These are phyloP conservation scores for Colletotrichum sublineola DNA, from an alignment of 2,329 filamentous ascomycete genomes.

Conservation along the genomic window DNA sequence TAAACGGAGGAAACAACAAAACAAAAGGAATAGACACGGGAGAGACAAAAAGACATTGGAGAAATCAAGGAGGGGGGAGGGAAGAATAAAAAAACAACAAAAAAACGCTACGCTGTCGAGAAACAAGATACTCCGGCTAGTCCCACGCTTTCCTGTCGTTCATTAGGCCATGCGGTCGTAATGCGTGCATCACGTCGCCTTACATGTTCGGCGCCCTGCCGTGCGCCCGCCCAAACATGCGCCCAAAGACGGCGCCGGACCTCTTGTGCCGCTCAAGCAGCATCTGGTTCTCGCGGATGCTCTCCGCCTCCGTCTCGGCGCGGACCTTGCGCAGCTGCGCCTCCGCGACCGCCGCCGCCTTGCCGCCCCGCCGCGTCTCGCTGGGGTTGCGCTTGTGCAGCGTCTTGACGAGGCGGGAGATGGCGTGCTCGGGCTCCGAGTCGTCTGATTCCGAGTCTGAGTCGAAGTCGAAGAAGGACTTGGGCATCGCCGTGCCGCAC, in stretches of 20 bases:
- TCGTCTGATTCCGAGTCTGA: slow-evolving; percentile 42
- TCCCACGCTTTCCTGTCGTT: background rate
- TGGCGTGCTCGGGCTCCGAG: slow-evolving; percentile 34
- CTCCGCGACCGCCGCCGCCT: slow-evolving; percentile 32
- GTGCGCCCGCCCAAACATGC: slow-evolving; percentile 41
- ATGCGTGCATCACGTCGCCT: background rate
- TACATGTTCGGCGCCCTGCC: slow-evolving; percentile 5
- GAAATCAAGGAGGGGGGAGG: too few relatives aligned
- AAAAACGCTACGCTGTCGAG: slow-evolving; percentile 15
- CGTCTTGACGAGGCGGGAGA: slow-evolving; percentile 39
- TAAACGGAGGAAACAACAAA: slow-evolving; percentile 16
- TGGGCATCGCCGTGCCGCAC: slow-evolving; percentile 12
- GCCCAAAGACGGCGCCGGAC: slow-evolving; percentile 40
- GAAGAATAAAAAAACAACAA: slow-evolving; percentile 1
- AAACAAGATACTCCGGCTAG: slow-evolving; percentile 1
- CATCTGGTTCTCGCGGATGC: slow-evolving; percentile 33
- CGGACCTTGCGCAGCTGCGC: slow-evolving; percentile 39
- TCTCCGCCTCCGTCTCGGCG: slow-evolving; percentile 35
- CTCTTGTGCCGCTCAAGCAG: slow-evolving; percentile 32
- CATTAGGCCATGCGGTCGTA: slow-evolving; percentile 6
- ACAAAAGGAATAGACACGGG: slow-evolving; percentile 20
- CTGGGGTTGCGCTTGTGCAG: slow-evolving; percentile 41
- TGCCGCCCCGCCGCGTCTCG: slow-evolving; percentile 35
- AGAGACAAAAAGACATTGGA: slow-evolving; percentile 6
- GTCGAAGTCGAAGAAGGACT: slow-evolving; percentile 43